A percentile compares a stretch with the other conserved stretches of the same genome.
Conservation (phyloP, 257 asterid species). For the Solanum virginianum region DNA sequence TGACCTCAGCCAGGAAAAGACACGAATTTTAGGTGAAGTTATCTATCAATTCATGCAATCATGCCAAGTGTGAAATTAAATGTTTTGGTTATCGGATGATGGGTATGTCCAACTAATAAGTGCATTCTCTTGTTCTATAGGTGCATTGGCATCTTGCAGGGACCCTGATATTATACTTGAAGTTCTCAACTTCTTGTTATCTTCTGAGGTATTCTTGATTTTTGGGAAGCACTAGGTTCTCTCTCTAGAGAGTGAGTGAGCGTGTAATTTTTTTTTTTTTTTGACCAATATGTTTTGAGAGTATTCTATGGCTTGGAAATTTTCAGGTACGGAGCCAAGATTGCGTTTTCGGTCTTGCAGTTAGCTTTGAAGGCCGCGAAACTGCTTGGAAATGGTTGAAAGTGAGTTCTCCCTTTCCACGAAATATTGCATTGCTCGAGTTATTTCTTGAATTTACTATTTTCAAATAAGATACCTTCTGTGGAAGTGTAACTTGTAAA, state of each 20-base stretch:
- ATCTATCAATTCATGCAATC: neutral
- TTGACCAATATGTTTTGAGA: neutral
- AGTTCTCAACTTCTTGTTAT: constrained; percentile 60
- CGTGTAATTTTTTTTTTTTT: neutral
- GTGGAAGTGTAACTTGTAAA: neutral
- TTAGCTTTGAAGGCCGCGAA: constrained; percentile 70
- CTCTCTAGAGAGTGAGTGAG: neutral
- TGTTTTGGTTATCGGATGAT: neutral
- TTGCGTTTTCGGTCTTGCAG: constrained; percentile 60
- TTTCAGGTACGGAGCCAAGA: constrained; percentile 91
- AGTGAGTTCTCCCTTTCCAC: constrained; percentile 30
- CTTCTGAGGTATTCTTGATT: constrained; percentile 48
- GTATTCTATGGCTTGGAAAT: neutral
- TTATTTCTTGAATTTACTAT: neutral
- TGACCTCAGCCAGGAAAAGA: constrained; percentile 97
- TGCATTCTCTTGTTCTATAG: constrained; percentile 23
- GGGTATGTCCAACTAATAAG: neutral
- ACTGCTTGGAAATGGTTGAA: constrained; percentile 79
- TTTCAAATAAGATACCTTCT: neutral
- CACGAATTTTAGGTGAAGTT: constrained; percentile 57
- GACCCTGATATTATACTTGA: constrained; percentile 72
- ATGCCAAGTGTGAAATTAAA: neutral
- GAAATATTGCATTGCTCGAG: neutral
- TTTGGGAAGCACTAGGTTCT: neutral
- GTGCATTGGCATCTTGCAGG: constrained; percentile 51